Percentiles rank a stretch among this genome's conserved stretches.
These are phyloP conservation scores for Trichaptum fuscoviolaceum DNA, from an alignment of 768 basidiomycete species.

Conservation along the genomic window DNA sequence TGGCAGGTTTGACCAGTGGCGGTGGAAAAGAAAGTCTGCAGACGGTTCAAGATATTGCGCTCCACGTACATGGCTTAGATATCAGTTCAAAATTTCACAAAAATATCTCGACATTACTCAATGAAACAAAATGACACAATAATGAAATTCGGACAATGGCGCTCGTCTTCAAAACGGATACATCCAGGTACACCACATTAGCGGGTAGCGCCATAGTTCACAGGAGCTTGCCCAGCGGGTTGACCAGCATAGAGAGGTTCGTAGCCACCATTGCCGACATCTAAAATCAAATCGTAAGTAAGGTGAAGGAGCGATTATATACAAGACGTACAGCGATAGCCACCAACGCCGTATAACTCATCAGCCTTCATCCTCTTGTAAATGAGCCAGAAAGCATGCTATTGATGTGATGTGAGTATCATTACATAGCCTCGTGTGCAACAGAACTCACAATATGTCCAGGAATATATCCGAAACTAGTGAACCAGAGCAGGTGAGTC, in stretches of 20 bases:
- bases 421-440: not conserved
- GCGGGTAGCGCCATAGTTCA: slow-evolving; percentile 30
- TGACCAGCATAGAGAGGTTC: slow-evolving; percentile 19
- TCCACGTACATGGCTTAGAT: too few species aligned
- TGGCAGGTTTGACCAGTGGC: too few species aligned
- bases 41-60: too few species aligned
- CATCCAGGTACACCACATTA: slow-evolving; percentile 2
- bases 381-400: slow-evolving; percentile 88
- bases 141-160: too few species aligned
- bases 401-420: not conserved
- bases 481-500: slow-evolving; percentile 8
- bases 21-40: too few species aligned
- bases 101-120: too few species aligned
- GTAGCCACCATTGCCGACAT: slow-evolving; percentile 35
- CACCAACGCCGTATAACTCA: slow-evolving; percentile 72
- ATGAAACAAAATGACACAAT: too few species aligned
- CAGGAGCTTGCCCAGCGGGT: slow-evolving; percentile 15
- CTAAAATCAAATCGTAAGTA: slow-evolving; percentile 17
- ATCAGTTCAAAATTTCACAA: too few species aligned
- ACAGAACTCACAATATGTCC: slow-evolving; percentile 42
- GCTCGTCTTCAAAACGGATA: too few species aligned
- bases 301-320: not conserved
- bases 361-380: slow-evolving; percentile 88
- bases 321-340: slow-evolving; percentile 64
- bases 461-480: slow-evolving; percentile 72